phyloP scores from a whole-genome alignment of 2,329 filamentous ascomycete species.

The Diaporthe longicolla region DNA sequence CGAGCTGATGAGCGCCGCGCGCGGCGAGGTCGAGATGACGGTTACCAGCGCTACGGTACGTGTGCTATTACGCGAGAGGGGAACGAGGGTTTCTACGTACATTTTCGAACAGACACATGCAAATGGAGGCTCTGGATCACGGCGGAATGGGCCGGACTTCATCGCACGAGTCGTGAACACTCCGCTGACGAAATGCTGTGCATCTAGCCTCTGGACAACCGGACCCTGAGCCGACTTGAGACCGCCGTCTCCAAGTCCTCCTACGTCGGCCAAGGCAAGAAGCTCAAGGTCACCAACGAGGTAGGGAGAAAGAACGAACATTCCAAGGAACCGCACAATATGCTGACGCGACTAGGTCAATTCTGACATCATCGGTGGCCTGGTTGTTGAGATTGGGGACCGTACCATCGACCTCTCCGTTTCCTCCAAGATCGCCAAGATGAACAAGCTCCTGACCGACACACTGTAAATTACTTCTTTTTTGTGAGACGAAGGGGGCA shows the following conservation, averaged over 20 bases:
- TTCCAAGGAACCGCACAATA: not conserved
- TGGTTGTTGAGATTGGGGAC: constrained; percentile 97
- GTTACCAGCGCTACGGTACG: constrained; percentile 92
- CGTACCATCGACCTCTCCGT: constrained; percentile 98
- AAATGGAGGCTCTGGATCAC: not conserved
- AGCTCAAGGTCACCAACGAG: constrained; percentile 95
- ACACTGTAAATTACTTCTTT: constrained; percentile 80
- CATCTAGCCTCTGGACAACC: constrained; percentile 83
- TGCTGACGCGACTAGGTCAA: constrained; percentile 76
- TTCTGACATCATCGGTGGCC: constrained; percentile 92
- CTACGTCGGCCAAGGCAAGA: constrained; percentile 92
- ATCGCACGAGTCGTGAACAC: constrained; percentile 23
- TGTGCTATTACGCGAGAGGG: constrained; percentile 43
- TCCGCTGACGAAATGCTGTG: constrained; percentile 45
- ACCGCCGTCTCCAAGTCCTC: constrained; percentile 88
- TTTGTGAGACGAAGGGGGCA: constrained; percentile 27
- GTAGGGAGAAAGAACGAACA: constrained; percentile 57
- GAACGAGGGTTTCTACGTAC: constrained; percentile 1
- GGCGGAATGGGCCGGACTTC: not conserved
- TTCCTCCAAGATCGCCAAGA: constrained; percentile 93
- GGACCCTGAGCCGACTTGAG: constrained; percentile 89
- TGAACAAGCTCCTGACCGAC: constrained; percentile 99
- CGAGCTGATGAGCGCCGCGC: constrained; percentile 87
- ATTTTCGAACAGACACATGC: not conserved
- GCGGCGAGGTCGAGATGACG: constrained; percentile 92